A percentile compares a stretch with the other conserved stretches of the same genome.
Evolutionary conservation across 306 rosid species (phyloP).

Genomic region (Mimosa pudica): DNA sequence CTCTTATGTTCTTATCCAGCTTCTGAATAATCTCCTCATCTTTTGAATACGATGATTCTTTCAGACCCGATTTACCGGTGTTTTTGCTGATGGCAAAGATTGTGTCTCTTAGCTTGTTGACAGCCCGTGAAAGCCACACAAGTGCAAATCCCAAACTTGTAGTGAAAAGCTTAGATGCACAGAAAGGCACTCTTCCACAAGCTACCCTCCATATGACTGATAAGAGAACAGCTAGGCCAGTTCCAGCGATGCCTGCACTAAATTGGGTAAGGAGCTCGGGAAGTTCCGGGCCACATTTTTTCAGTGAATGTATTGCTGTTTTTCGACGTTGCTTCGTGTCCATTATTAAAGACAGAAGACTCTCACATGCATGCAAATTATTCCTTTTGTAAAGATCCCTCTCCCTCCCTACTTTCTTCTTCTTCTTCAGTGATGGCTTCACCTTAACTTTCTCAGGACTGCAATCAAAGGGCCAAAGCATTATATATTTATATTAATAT

Average conservation of each 20-base stretch:
- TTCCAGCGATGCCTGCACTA: conserved; percentile 82
- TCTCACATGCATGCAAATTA: conserved; percentile 77
- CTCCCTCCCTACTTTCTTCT: conserved; percentile 54
- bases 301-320: conserved; percentile 54
- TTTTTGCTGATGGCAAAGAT: conserved; percentile 55
- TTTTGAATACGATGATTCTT: conserved; percentile 48
- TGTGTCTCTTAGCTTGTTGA: conserved; percentile 63
- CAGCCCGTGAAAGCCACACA: conserved; percentile 83
- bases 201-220: conserved; percentile 59
- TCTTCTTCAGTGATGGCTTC: conserved; percentile 59
- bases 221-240: conserved; percentile 77
- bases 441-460: conserved; percentile 76
- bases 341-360: conserved; percentile 68
- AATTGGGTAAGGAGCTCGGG: conserved; percentile 71
- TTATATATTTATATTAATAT: conserved; percentile 12
- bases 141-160: conserved; percentile 72
- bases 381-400: conserved; percentile 75
- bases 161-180: conserved; percentile 56
- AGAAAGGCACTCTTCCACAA: conserved; percentile 58
- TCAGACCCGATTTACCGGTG: conserved; percentile 52
- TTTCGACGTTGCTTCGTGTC: conserved; percentile 50
- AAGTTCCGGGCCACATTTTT: conserved; percentile 79
- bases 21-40: conserved; percentile 64
- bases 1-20: conserved; percentile 58
- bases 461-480: conserved; percentile 33